Evolutionary conservation across 2,329 filamentous ascomycete species (phyloP).

Genomic region (Fusarium newnesense): DNA sequence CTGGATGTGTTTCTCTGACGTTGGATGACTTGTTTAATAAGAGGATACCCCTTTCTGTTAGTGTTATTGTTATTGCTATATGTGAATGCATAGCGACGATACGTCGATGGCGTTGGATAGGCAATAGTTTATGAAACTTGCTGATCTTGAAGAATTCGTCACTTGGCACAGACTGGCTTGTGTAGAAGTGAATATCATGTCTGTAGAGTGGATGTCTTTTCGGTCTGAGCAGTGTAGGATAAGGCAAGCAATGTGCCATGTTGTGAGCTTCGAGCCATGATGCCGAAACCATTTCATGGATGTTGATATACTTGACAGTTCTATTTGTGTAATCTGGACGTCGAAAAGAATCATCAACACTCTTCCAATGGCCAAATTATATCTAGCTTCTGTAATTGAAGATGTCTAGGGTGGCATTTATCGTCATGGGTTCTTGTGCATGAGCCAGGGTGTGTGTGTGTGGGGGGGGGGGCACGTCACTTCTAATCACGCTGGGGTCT

Average conservation of each 20-base stretch:
- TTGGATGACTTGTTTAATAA: constrained; percentile 37
- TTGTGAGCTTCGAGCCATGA: background rate
- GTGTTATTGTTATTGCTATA: constrained; percentile 13
- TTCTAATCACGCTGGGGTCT: constrained; percentile 17
- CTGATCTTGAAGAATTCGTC: background rate
- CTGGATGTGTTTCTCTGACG: constrained; percentile 29
- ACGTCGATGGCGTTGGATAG: constrained; percentile 38
- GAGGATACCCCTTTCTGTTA: constrained; percentile 43
- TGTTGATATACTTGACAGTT: background rate
- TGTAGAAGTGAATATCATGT: background rate
- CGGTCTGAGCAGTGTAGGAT: background rate
- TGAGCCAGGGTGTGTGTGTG: constrained; percentile 17
- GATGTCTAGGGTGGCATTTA: constrained; percentile 1
- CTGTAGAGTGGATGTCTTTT: background rate
- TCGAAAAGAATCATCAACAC: background rate
- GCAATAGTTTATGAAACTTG: constrained; percentile 7
- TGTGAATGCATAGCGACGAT: constrained; percentile 27
- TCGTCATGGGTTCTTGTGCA: constrained; percentile 13
- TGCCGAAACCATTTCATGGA: background rate
- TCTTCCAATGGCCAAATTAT: background rate
- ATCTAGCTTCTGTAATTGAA: background rate
- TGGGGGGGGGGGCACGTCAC: constrained; percentile 42
- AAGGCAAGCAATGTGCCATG: background rate
- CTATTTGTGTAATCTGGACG: too few relatives aligned
- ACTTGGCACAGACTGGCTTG: background rate